Evolutionary conservation across 352 stramenopile species (phyloP), one percentile per base, ranked within the genome.

Genomic region (Globisporangium middletonii): DNA sequence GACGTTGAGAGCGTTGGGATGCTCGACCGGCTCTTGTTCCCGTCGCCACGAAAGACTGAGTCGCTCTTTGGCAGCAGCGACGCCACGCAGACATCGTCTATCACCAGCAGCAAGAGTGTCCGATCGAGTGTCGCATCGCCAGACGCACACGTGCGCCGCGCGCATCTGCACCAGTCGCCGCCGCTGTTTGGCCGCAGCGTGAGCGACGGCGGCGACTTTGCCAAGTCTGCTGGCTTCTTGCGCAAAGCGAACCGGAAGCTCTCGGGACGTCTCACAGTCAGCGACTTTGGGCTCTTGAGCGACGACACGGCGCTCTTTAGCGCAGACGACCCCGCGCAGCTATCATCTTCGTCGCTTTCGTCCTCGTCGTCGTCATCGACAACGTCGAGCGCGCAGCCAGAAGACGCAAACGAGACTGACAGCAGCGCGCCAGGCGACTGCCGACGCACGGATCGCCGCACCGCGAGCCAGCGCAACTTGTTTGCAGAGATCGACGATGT

Each of bases 281-380:
- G 70, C 46, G 84, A 94, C 55, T 88, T 92, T 65, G 84, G 84
- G 0, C 65, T 94, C 5, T 48, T 94, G 27, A 60, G 70, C 9
- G 75, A 85, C 30, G 63, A 71, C 6, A 60, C 43, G 13, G 23
- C 35, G 28, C 42, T 47, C 3, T 55, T 43, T n/a, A 38, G 26
- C 1, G 23, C 30, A 15, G 41, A 46, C 41, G 18, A 46, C 18
- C 41, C 41, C 18, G 41, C 41, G 41, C 41, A n/a, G 8, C 12
- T 13, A 7, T 23, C 41, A 19, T 23, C 41, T 9, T 46, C 41
- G 38, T 41, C 52, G 3, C 26, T 19, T 3, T 43, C 53, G 2
- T 44, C 48, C 12, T 53, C 53, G 35, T 50, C 28, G 8, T 19
- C 27, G 7, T 43, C 53, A 11, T 58, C 53, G 2, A 58, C 19